A percentile compares a stretch with the other conserved stretches of the same genome.
Evolutionary conservation across 495 filamentous ascomycete species (phyloP).

Genomic region (Evernia prunastri): DNA sequence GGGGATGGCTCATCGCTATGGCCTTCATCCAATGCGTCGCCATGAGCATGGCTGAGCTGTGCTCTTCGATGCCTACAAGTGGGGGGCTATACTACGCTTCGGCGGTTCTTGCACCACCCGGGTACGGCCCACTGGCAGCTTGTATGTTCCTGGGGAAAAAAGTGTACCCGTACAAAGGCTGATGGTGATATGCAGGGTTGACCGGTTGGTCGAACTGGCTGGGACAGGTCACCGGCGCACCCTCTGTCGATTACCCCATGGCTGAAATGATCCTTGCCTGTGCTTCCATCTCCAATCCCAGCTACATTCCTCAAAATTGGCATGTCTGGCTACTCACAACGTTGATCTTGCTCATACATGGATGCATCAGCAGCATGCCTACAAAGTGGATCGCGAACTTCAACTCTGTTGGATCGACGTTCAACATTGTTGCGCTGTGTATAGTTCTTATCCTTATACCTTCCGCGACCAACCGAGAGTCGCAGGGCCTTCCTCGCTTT

Average conservation of each 20-base stretch:
- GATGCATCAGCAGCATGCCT: slow-evolving; percentile 65
- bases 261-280: slow-evolving; percentile 70
- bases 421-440: slow-evolving; percentile 66
- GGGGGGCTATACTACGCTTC: slow-evolving; percentile 75
- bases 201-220: slow-evolving; percentile 75
- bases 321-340: slow-evolving; percentile 66
- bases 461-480: slow-evolving; percentile 43
- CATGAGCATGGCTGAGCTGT: slow-evolving; percentile 60
- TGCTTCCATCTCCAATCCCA: slow-evolving; percentile 59
- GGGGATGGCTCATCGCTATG: slow-evolving; percentile 76
- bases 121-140: slow-evolving; percentile 67
- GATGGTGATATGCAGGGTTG: slow-evolving; percentile 37
- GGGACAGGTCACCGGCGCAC: slow-evolving; percentile 63
- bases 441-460: slow-evolving; percentile 67
- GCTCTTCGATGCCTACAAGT: slow-evolving; percentile 62
- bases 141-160: slow-evolving; percentile 35
- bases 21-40: slow-evolving; percentile 69
- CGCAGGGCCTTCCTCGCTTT: slow-evolving; percentile 55
- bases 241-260: slow-evolving; percentile 55
- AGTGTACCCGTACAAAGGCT: slow-evolving; percentile 4
- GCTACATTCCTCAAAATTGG: slow-evolving; percentile 57
- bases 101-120: slow-evolving; percentile 66
- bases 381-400: slow-evolving; percentile 69
- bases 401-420: slow-evolving; percentile 67
- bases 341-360: slow-evolving; percentile 65